phyloP scores from a whole-genome alignment of 306 rosid species.

The Sindora glabra region DNA sequence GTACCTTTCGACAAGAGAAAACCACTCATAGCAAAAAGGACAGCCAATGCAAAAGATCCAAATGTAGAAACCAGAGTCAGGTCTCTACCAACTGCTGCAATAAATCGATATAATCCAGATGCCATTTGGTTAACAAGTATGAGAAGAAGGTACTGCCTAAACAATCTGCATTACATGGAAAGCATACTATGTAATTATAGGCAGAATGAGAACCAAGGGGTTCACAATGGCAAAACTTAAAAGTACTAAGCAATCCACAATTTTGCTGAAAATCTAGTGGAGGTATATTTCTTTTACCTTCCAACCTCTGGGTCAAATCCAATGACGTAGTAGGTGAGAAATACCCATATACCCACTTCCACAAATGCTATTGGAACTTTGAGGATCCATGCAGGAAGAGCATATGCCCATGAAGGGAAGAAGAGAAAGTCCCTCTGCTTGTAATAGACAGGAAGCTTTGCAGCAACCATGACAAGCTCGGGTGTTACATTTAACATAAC shows the following conservation, averaged over 20 bases:
- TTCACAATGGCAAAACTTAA: too few relatives aligned
- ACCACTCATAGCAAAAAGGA: slow-evolving; percentile 39
- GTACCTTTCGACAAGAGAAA: slow-evolving; percentile 47
- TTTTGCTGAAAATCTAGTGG: not conserved
- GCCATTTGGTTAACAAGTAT: slow-evolving; percentile 40
- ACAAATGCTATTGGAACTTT: slow-evolving; percentile 38
- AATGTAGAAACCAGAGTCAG: slow-evolving; percentile 31
- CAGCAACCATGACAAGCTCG: slow-evolving; percentile 42
- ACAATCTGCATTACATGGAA: slow-evolving; percentile 28
- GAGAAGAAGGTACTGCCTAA: slow-evolving; percentile 41
- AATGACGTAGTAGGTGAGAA: slow-evolving; percentile 53
- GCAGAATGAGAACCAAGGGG: too few relatives aligned
- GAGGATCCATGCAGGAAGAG: slow-evolving; percentile 56
- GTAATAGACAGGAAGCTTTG: slow-evolving; percentile 53
- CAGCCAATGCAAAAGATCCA: slow-evolving; percentile 19
- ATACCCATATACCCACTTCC: slow-evolving; percentile 52
- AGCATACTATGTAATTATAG: too few relatives aligned
- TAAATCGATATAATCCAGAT: slow-evolving; percentile 28
- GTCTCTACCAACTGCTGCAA: slow-evolving; percentile 43
- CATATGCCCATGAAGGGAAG: slow-evolving; percentile 57
- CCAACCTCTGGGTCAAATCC: slow-evolving; percentile 55
- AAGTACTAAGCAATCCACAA: too few relatives aligned
- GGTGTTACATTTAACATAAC: slow-evolving; percentile 49
- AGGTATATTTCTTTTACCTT: slow-evolving; percentile 39
- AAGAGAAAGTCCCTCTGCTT: slow-evolving; percentile 53